Percentiles rank a stretch among this genome's conserved stretches.
Evolutionary conservation across 345 rosid species (phyloP).

Genomic region (Corchorus capsularis): DNA sequence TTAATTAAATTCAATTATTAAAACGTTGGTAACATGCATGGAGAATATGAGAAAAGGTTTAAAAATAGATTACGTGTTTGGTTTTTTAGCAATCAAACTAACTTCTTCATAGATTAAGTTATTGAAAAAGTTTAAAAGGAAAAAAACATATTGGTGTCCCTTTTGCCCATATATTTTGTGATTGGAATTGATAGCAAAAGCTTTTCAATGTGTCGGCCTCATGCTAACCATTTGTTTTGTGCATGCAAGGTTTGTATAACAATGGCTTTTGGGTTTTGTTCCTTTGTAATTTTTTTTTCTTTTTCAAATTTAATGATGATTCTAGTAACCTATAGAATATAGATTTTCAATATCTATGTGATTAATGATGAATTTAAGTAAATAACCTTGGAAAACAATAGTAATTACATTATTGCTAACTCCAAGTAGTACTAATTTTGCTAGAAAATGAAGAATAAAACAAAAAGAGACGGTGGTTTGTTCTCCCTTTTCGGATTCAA

Average conservation of each 20-base stretch:
- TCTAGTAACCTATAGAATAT: neutral
- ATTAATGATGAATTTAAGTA: neutral
- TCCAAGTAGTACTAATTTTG: neutral
- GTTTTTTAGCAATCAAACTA: neutral
- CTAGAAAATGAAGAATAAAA: neutral
- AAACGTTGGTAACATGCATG: neutral
- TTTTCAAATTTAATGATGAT: conserved; percentile 21
- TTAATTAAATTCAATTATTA: neutral
- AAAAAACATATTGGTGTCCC: neutral
- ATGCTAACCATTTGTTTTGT: conserved; percentile 34
- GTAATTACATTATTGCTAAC: neutral
- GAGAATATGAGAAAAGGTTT: neutral
- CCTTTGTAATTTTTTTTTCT: neutral
- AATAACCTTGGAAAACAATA: neutral
- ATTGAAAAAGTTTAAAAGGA: neutral
- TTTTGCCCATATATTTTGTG: conserved; percentile 16
- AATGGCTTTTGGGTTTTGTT: neutral
- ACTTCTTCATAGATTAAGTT: neutral
- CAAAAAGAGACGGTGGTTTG: neutral
- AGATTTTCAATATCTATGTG: neutral
- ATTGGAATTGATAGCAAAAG: conserved; percentile 8
- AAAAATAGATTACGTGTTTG: neutral
- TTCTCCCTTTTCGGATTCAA: neutral
- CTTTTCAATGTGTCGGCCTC: conserved; percentile 39
- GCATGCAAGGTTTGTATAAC: neutral